A percentile compares a stretch with the other conserved stretches of the same genome.
Conservation (phyloP, 805 yeast species). For the Wickerhamomyces strasburgensis region DNA sequence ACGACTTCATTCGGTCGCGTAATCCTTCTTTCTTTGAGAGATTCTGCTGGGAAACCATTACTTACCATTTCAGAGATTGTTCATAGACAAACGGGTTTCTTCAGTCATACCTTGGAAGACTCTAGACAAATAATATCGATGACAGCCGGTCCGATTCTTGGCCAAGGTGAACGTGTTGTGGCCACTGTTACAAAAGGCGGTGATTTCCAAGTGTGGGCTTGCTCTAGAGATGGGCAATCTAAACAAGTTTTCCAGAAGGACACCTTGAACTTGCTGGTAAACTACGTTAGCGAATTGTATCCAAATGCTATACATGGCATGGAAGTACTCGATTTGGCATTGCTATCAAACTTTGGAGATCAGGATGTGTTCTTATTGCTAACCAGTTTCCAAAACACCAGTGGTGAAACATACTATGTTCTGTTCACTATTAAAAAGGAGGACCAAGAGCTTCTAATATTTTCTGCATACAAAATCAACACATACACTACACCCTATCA, state of each 20-base stretch:
- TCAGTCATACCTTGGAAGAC: constrained; percentile 24
- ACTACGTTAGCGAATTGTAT: constrained; percentile 41
- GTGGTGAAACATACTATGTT: constrained; percentile 35
- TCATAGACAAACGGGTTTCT: constrained; percentile 30
- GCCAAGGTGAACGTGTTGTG: constrained; percentile 44
- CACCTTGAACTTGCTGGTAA: constrained; percentile 32
- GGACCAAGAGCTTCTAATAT: constrained; percentile 45
- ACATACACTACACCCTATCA: constrained; percentile 33
- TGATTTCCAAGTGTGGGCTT: constrained; percentile 43
- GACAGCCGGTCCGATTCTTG: constrained; percentile 46
- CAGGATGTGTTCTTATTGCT: constrained; percentile 44
- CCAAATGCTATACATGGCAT: constrained; percentile 49
- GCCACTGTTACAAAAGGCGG: constrained; percentile 40
- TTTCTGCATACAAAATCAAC: constrained; percentile 63
- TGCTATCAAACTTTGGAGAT: constrained; percentile 33
- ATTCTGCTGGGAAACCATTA: constrained; percentile 59
- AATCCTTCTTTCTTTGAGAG: constrained; percentile 57
- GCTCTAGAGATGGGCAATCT: constrained; percentile 40
- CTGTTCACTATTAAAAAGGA: constrained; percentile 51
- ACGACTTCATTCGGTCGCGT: constrained; percentile 70
- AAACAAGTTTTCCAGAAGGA: constrained; percentile 33
- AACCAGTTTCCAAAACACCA: constrained; percentile 29
- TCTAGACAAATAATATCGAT: constrained; percentile 50
- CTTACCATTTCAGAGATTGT: constrained; percentile 25
- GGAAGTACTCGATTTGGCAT: constrained; percentile 58